Base-by-base conservation (phyloP, 2,329 filamentous ascomycete genomes). In the Fusarium foetens region DNA sequence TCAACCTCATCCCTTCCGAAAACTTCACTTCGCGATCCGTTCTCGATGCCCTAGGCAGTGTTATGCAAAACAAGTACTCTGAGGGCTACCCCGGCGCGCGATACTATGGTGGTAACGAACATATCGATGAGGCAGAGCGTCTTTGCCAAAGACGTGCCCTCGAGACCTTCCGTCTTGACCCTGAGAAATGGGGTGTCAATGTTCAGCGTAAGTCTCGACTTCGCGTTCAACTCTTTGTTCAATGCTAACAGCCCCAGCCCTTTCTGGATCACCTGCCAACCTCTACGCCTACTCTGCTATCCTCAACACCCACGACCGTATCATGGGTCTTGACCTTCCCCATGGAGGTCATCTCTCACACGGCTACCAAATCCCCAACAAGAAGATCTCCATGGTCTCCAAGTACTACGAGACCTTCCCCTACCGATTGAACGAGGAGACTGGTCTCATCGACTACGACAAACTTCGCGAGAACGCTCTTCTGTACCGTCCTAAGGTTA, bases 371-470 rank as follows among this genome's bases (percentile, higher is more conserved):
- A 97, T 93, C 29, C 94, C 95, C 6, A 90, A 91, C 61, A 93
- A 91, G 84, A 94, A 94, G 88, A 98, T 98, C 82, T 97, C 94
- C 31, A 94, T 94, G 79, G 91, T 98, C 75, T 97, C 94, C 63
- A 98, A 96, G 82, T 98, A 98, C 86, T 98, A 98, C 81, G 95
- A 98, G 86, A 98, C 95, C 33, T 87, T 98, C 74, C 95, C 95
- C 19, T 98, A 98, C 87, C 91, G 94, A 66, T 88, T 98, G 55
- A 90, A 97, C 84, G 92, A 95, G 79, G 87, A 91, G 76, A 97
- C 95, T 8, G 95, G 95, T 63, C 85, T 95, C 76, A 98, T 98
- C 78, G 94, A 98, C 85, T 98, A 98, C 83, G 91, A 93, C 78
- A 92, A 92, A 80, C 89, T 98, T 55, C 94, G 96, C 82, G 90